phyloP scores from a whole-genome alignment of 2,329 filamentous ascomycete species.

The Onygenales sp. region DNA sequence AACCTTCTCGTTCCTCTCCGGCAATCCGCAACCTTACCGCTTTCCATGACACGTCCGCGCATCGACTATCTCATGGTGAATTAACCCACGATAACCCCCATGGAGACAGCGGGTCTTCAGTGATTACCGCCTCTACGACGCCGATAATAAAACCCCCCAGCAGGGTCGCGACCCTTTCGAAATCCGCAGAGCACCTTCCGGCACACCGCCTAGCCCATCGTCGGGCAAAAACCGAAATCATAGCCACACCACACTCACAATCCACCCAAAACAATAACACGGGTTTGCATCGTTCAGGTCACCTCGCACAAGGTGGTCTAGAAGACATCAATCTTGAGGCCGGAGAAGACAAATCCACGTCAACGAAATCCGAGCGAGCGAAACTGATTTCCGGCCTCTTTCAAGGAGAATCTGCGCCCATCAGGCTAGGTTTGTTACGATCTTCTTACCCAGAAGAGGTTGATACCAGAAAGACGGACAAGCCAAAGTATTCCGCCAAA shows the following conservation, averaged over 20 bases:
- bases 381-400: not conserved
- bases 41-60: not conserved
- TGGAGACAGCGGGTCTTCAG: not conserved
- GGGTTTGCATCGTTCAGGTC: not conserved
- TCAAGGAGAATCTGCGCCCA: not conserved
- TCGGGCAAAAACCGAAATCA: slow-evolving; percentile 5
- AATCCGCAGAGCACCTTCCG: not conserved
- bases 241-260: not conserved
- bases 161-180: not conserved
- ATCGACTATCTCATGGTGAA: not conserved
- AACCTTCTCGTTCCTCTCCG: not conserved
- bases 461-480: not conserved
- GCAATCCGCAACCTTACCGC: not conserved
- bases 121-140: not conserved
- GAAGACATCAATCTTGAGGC: not conserved
- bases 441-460: not conserved
- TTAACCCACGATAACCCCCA: not conserved
- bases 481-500: not conserved
- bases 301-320: not conserved
- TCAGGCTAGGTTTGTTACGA: not conserved
- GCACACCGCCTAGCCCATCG: not conserved
- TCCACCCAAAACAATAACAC: not conserved
- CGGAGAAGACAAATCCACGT: not conserved
- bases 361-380: not conserved
- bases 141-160: not conserved